These are phyloP conservation scores for Wickerhamiella alocasiicola DNA, from an alignment of 805 yeast species.

Conservation along the genomic window DNA sequence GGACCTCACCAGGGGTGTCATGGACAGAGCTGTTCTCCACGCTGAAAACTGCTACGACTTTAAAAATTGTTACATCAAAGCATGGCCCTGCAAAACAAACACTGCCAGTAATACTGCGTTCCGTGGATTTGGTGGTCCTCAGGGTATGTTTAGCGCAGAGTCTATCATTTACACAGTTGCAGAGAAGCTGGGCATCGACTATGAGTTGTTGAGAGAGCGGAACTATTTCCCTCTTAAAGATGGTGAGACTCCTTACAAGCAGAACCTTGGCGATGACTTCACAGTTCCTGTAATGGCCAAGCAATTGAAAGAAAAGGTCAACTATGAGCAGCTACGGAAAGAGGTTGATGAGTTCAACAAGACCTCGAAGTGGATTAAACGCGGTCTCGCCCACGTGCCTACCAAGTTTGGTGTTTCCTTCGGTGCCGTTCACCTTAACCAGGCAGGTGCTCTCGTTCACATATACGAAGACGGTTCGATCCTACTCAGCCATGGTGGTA, in stretches of 20 bases:
- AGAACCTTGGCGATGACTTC: conserved; percentile 32
- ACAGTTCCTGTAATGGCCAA: conserved; percentile 30
- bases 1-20: conserved; percentile 39
- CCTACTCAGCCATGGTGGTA: conserved; percentile 37
- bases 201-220: conserved; percentile 29
- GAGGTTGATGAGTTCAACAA: conserved; percentile 34
- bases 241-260: conserved; percentile 32
- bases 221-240: conserved; percentile 29
- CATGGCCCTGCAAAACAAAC: conserved; percentile 34
- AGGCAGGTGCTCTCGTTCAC: conserved; percentile 38
- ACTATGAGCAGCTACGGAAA: conserved; percentile 27
- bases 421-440: conserved; percentile 36
- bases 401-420: conserved; percentile 38
- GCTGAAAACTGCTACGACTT: conserved; percentile 34
- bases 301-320: conserved; percentile 29
- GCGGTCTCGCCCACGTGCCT: conserved; percentile 37
- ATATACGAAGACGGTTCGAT: conserved; percentile 38
- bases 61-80: conserved; percentile 29
- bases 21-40: conserved; percentile 36
- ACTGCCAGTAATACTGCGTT: conserved; percentile 39
- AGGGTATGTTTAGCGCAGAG: conserved; percentile 37
- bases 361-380: conserved; percentile 34
- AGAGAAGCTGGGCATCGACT: conserved; percentile 31
- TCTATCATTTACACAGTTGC: conserved; percentile 31
- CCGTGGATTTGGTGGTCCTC: conserved; percentile 41